Evolutionary conservation across 345 rosid genomes (phyloP), one percentile per base, ranked within the genome.

Genomic region (Salix caprea): DNA sequence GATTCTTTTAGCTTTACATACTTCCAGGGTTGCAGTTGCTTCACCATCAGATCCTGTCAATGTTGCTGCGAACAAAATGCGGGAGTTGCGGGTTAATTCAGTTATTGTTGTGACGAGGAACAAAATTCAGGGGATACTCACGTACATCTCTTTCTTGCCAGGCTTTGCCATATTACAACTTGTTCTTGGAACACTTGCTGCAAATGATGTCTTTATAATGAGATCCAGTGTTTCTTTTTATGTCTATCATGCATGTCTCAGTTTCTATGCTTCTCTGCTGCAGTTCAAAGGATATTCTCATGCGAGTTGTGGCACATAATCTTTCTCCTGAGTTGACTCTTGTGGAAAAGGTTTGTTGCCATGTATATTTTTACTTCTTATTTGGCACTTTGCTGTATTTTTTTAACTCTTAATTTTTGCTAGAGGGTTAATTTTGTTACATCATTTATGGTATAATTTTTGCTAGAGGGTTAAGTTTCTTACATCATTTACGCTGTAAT

Each of bases 271-370:
- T 77, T 28, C 37, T 79, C 30, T 40, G 28, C 44, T 85, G 85
- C 87, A 92, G 97, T 74, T 96, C 99, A 5, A 96, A 94, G 83
- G 99, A 96, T 87, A 89, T 96, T 74, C 97, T 96, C 3, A 90
- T 94, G 96, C 93, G 98, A 61, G 99, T 94, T 54, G 99, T 96
- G 72, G 98, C 99, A 2, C 98, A 91, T 69, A 96, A 92, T 79
- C 87, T 94, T 67, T 91, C 99, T 76, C 97, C 99, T 9, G 98
- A 90, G 60, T 71, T 86, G 72, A 96, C 99, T 79, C 84, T 82
- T 46, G 96, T 94, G 24, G 99, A 96, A 86, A 96, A 94, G 92
- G 97, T 92, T 65, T 34, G 76, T 74, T 60, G 10, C 44, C 30
- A 30, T 66, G 44, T 36, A 42, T 6, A 12, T 2, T 52, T 11